These are phyloP conservation scores for Fraxinus xanthoxyloides DNA, from an alignment of 305 asterid species.

Conservation along the genomic window DNA sequence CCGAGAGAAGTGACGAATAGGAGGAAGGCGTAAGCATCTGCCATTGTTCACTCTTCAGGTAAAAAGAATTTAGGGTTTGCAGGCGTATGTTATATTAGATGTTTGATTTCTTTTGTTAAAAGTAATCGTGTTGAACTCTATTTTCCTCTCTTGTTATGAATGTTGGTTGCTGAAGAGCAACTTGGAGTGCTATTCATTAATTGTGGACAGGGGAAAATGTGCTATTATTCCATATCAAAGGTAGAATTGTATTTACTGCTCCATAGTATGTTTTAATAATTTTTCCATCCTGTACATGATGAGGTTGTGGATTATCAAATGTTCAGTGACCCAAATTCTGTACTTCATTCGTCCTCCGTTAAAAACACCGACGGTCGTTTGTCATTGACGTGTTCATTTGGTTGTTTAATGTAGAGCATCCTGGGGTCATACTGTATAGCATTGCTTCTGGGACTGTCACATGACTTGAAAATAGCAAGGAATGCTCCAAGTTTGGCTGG, in stretches of 20 bases:
- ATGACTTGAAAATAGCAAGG: conserved; percentile 48
- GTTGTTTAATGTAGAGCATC: background rate
- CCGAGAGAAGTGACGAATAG: conserved; percentile 60
- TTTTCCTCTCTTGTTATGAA: background rate
- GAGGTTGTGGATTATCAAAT: background rate
- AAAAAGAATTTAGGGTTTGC: background rate
- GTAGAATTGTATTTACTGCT: background rate
- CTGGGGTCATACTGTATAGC: background rate
- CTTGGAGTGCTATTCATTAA: conserved; percentile 53
- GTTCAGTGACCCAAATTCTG: background rate
- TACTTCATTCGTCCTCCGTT: background rate
- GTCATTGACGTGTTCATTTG: background rate
- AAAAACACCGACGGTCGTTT: background rate
- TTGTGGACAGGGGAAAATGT: conserved; percentile 58
- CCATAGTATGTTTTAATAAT: no score
- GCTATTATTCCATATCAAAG: background rate
- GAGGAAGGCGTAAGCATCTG: conserved; percentile 70
- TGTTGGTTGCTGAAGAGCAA: conserved; percentile 68
- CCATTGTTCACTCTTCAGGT: conserved; percentile 66
- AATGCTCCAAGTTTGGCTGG: conserved; percentile 56
- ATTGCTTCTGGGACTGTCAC: background rate
- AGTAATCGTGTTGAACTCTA: background rate
- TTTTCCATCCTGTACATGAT: background rate
- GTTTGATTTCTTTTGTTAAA: background rate
- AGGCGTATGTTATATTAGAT: background rate